Percentiles rank a stretch among this genome's conserved stretches.
phyloP scores from a whole-genome alignment of 345 rosid species.

The Melastoma malabathricum region DNA sequence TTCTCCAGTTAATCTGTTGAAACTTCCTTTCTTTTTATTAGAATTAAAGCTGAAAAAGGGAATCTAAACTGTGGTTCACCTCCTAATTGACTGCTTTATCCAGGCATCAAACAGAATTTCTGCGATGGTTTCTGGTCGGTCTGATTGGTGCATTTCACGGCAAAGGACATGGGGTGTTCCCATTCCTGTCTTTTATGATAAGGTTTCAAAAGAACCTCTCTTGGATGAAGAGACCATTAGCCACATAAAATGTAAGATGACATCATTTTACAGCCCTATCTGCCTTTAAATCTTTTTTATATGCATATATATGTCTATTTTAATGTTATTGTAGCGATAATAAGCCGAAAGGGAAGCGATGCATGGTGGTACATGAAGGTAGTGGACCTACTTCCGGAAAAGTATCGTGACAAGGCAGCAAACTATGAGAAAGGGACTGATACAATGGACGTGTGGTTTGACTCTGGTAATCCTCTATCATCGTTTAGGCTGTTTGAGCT shows the following conservation, averaged over 20 bases:
- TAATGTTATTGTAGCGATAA: constrained; percentile 37
- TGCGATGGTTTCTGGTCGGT: constrained; percentile 83
- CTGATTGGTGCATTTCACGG: constrained; percentile 97
- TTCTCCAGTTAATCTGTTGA: too few relatives aligned
- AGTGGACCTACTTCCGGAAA: constrained; percentile 75
- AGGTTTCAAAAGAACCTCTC: constrained; percentile 69
- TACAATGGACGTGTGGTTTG: constrained; percentile 99
- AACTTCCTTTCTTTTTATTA: too few relatives aligned
- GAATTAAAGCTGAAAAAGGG: too few relatives aligned
- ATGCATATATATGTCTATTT: background rate
- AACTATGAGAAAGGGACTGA: constrained; percentile 84
- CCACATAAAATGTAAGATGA: constrained; percentile 65
- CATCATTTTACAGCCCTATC: background rate
- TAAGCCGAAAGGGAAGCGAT: constrained; percentile 73
- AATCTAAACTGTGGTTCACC: background rate
- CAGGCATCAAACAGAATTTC: constrained; percentile 85
- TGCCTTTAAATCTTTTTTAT: background rate
- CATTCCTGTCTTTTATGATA: constrained; percentile 81
- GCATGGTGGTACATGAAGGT: constrained; percentile 97
- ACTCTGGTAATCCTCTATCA: constrained; percentile 44
- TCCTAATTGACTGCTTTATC: constrained; percentile 1
- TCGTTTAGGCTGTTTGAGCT: too few relatives aligned
- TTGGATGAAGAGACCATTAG: constrained; percentile 75
- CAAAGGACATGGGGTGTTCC: constrained; percentile 98
- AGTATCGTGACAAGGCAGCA: constrained; percentile 53